These are phyloP conservation scores for Cladochytrium replicatum DNA, from an alignment of 192 early-diverging fungal genomes.

Conservation along the genomic window DNA sequence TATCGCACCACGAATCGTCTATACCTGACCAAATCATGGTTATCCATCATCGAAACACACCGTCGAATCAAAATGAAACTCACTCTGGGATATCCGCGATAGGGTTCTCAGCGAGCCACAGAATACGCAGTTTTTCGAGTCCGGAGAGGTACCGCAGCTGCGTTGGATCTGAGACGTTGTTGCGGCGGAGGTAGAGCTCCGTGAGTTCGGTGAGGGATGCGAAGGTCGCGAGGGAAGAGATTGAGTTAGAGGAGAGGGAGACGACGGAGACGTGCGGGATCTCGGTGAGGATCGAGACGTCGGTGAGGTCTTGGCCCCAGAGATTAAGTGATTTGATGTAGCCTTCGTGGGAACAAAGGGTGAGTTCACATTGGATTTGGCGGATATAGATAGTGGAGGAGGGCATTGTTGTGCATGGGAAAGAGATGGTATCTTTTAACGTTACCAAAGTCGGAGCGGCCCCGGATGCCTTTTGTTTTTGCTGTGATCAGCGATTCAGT, in stretches of 20 bases:
- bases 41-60: background rate
- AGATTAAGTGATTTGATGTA: slow-evolving; percentile 28
- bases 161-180: slow-evolving; percentile 20
- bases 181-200: slow-evolving; percentile 33
- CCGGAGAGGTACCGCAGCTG: slow-evolving; percentile 18
- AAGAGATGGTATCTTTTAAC: no score
- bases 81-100: slow-evolving; percentile 13
- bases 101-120: slow-evolving; percentile 35
- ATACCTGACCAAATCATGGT: slow-evolving; percentile 5
- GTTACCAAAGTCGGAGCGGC: no score
- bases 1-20: slow-evolving; percentile 12
- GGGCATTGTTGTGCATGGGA: no score
- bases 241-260: slow-evolving; percentile 29
- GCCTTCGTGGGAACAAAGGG: no score
- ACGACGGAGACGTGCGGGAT: slow-evolving; percentile 26
- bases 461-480: no score
- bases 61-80: background rate
- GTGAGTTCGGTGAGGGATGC: slow-evolving; percentile 3
- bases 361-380: no score
- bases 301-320: slow-evolving; percentile 34
- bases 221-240: slow-evolving; percentile 11
- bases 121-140: slow-evolving; percentile 16
- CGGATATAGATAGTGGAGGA: no score
- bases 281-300: slow-evolving; percentile 19
- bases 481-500: no score